Conservation (phyloP, 768 basidiomycete genomes). For the Leccinum uliginosum region DNA sequence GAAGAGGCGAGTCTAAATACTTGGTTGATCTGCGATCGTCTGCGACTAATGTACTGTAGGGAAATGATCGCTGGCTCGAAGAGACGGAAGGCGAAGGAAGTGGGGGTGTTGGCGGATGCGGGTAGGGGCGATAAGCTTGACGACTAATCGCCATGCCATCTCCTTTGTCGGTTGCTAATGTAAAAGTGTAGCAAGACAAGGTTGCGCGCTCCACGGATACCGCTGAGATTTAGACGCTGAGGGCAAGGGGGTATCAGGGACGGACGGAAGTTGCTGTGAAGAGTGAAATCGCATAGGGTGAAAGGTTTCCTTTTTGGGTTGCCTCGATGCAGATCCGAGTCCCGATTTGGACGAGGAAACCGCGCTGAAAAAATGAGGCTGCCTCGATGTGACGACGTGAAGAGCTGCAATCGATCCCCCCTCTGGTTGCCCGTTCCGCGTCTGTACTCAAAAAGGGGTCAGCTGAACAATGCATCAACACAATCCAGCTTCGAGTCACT, state of each 20-base stretch:
- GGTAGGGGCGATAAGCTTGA: background rate
- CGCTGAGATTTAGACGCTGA: background rate
- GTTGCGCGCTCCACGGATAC: background rate
- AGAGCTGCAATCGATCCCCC: conserved; percentile 21
- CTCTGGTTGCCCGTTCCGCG: conserved; percentile 19
- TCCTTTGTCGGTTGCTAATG: conserved; percentile 9
- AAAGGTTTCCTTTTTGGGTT: conserved; percentile 11
- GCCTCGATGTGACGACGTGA: conserved; percentile 39
- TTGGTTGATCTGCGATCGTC: background rate
- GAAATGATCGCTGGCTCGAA: conserved; percentile 79
- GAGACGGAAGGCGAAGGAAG: conserved; percentile 47
- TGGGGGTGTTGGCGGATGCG: background rate
- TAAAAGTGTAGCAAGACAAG: background rate
- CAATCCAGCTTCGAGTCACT: background rate
- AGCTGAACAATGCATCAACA: conserved; percentile 6
- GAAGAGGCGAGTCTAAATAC: conserved; percentile 48
- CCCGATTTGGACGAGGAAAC: conserved; percentile 25
- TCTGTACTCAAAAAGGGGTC: conserved; percentile 29
- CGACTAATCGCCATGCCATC: conserved; percentile 5
- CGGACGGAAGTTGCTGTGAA: background rate
- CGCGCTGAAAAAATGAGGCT: conserved; percentile 31
- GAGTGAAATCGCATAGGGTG: background rate
- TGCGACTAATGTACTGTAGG: conserved; percentile 34
- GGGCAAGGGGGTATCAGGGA: background rate
- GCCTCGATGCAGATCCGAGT: conserved; percentile 26